Evolutionary conservation across 2,329 filamentous ascomycete genomes (phyloP).

Genomic region (Colletotrichum musae): DNA sequence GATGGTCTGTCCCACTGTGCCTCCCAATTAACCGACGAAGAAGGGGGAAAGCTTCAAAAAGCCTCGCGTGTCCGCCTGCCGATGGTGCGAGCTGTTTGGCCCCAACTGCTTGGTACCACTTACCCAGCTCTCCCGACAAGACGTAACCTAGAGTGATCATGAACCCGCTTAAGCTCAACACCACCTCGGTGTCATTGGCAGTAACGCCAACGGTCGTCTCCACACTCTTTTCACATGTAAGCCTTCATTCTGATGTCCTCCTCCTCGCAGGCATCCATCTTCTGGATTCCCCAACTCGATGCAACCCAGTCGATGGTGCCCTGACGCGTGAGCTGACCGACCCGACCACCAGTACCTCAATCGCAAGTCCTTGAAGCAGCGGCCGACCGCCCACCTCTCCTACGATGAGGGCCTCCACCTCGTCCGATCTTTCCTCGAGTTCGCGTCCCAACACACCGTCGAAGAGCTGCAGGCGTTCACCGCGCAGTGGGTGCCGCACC

Average conservation of each 20-base stretch:
- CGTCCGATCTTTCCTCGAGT: slow-evolving; percentile 87
- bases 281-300: slow-evolving; percentile 1
- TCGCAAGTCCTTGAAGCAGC: slow-evolving; percentile 79
- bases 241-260: slow-evolving; percentile 46
- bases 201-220: slow-evolving; percentile 90
- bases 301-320: not conserved
- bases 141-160: slow-evolving; percentile 53
- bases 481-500: slow-evolving; percentile 89
- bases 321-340: not conserved
- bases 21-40: slow-evolving; percentile 5
- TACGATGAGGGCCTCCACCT: slow-evolving; percentile 94
- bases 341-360: slow-evolving; percentile 78
- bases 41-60: slow-evolving; percentile 28
- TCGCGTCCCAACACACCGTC: slow-evolving; percentile 89
- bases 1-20: slow-evolving; percentile 31
- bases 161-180: slow-evolving; percentile 73
- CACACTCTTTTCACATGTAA: slow-evolving; percentile 88
- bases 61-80: slow-evolving; percentile 6
- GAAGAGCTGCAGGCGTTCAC: slow-evolving; percentile 96
- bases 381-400: slow-evolving; percentile 90
- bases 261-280: not conserved
- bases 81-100: slow-evolving; percentile 3
- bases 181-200: slow-evolving; percentile 84
- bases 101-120: not conserved
- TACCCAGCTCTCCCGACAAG: slow-evolving; percentile 2